phyloP scores from a whole-genome alignment of 257 asterid species.

The Fraxinus americana region DNA sequence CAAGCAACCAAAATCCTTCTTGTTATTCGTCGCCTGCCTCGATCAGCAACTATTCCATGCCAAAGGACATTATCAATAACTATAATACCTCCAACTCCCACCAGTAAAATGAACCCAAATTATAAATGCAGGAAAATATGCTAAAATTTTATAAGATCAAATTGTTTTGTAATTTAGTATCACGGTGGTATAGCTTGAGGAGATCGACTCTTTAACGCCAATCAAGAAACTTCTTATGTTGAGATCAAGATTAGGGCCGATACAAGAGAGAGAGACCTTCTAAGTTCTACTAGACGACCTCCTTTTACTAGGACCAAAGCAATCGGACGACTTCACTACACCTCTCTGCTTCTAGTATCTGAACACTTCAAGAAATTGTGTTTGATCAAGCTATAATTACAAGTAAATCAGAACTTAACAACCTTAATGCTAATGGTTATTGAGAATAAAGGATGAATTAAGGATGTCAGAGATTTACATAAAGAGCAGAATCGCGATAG shows the following conservation, averaged over 20 bases:
- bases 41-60: constrained; percentile 33
- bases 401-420: too few species aligned
- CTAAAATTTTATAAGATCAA: background rate
- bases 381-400: too few species aligned
- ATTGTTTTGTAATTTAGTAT: background rate
- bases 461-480: too few species aligned
- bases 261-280: background rate
- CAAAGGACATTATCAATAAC: constrained; percentile 93
- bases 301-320: constrained; percentile 83
- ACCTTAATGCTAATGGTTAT: too few species aligned
- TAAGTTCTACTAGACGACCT: constrained; percentile 43
- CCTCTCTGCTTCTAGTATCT: too few species aligned
- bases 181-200: background rate
- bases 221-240: constrained; percentile 6
- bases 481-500: too few species aligned
- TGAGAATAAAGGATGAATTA: too few species aligned
- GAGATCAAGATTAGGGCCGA: background rate
- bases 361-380: too few species aligned
- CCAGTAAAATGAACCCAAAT: constrained; percentile 39
- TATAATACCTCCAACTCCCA: constrained; percentile 82
- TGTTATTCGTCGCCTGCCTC: too few species aligned
- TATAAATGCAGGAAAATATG: too few species aligned
- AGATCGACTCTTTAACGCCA: background rate
- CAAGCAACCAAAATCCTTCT: too few species aligned
- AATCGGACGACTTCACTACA: constrained; percentile 12